Evolutionary conservation across 148 eudicot genomes (phyloP).

Genomic region (Persicaria maculosa): DNA sequence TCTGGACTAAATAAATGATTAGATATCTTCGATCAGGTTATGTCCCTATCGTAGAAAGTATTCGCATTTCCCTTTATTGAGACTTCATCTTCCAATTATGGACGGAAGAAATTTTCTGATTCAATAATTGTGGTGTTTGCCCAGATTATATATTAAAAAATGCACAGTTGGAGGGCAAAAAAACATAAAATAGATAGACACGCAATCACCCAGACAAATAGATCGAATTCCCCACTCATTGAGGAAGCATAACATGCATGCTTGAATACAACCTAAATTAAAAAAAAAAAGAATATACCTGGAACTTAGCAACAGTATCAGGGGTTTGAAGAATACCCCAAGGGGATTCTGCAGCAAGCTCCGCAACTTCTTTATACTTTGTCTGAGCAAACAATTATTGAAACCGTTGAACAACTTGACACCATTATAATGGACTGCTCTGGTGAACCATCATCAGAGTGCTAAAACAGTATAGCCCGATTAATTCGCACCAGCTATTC

Average conservation of each 20-base stretch:
- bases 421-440: too few species aligned
- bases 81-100: too few species aligned
- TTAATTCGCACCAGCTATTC: not conserved
- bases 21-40: too few species aligned
- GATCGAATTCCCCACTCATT: not conserved
- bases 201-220: too few species aligned
- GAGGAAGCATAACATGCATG: not conserved
- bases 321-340: slow-evolving; percentile 92
- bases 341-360: slow-evolving; percentile 98
- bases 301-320: slow-evolving; percentile 94
- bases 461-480: not conserved
- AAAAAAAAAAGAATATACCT: slow-evolving; percentile 34
- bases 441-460: not conserved
- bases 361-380: slow-evolving; percentile 97
- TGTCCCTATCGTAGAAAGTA: too few species aligned
- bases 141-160: slow-evolving; percentile 82
- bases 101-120: too few species aligned
- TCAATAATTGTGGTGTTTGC: slow-evolving; percentile 83
- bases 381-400: slow-evolving; percentile 97
- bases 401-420: slow-evolving; percentile 93
- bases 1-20: too few species aligned
- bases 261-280: not conserved
- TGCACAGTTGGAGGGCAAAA: too few species aligned
- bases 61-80: too few species aligned
- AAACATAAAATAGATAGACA: too few species aligned